phyloP scores from a whole-genome alignment of 2,329 filamentous ascomycete species.

The Fusarium albosuccineum region DNA sequence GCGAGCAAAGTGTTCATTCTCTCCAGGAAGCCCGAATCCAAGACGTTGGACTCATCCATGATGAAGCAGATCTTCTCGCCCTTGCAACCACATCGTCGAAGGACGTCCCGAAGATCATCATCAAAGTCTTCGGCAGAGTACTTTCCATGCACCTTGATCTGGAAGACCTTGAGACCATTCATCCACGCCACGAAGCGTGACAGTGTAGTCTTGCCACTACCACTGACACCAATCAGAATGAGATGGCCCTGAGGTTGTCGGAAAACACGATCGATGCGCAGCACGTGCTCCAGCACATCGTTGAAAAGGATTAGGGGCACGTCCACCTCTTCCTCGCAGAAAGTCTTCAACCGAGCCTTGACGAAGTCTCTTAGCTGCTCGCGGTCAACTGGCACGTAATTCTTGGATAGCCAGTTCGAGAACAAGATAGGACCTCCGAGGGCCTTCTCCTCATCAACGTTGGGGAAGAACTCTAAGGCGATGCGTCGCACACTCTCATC shows the following conservation, averaged over 20 bases:
- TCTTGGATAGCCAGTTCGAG: constrained; percentile 99
- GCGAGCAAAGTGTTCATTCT: constrained; percentile 99
- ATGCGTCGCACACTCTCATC: constrained; percentile 88
- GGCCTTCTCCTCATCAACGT: constrained; percentile 90
- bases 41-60: constrained; percentile 99
- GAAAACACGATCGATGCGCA: constrained; percentile 99
- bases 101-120: constrained; percentile 93
- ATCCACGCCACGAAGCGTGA: constrained; percentile 99
- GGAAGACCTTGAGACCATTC: constrained; percentile 98
- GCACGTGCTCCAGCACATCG: constrained; percentile 96
- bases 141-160: constrained; percentile 99
- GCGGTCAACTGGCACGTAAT: constrained; percentile 96
- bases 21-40: constrained; percentile 98
- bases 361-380: constrained; percentile 97
- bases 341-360: constrained; percentile 95
- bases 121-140: constrained; percentile 99
- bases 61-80: constrained; percentile 99
- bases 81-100: constrained; percentile 94
- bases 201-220: constrained; percentile 97
- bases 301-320: constrained; percentile 99
- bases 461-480: constrained; percentile 92
- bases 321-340: constrained; percentile 99
- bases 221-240: constrained; percentile 98
- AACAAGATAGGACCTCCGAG: constrained; percentile 95
- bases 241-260: constrained; percentile 97